Base-by-base conservation (phyloP, 2,329 filamentous ascomycete species). In the Dactylonectria macrodidyma region DNA sequence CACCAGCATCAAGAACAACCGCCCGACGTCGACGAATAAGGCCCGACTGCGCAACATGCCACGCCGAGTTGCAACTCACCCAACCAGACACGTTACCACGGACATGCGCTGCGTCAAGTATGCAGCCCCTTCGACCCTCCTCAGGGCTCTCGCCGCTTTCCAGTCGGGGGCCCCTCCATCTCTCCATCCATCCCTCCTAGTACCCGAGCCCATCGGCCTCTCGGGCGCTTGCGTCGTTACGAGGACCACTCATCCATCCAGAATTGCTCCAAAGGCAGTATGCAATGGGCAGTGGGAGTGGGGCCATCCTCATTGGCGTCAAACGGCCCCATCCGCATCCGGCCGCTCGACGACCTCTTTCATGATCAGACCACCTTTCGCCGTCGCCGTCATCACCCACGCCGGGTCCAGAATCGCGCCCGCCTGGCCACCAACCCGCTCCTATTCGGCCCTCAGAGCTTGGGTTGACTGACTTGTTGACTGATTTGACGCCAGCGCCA, bases 21-120 rank as follows among this genome's bases (percentile, higher is more conserved):
- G 33, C 24, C 57, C 44, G 34, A 47, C 38, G n/a, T 56, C 57
- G 22, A 46, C 52, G 22, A 51, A 65, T 60, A 57, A 60, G 62
- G 58, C 61, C 52, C 58, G 62, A 68, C 54, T 59, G 16, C 24
- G 59, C 30, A 66, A 65, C 66, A 68, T 60, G 57, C 66, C 66
- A 67, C 48, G 62, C 57, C 63, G 5, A 22, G 19, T 62, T 48
- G 30, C 36, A 26, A 38, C 48, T 62, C 55, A 46, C 55, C 67
- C 67, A 71, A 68, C 69, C 65, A 71, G 36, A 64, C 59, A 44
- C 67, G 67, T 70, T 72, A 67, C 65, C 70, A 62, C 59, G 60
- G 59, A 46, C 67, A 66, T 63, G 58, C 56, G 65, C 52, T 59
- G 58, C 55, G 22, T 59, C 65, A 22, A 54, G 50, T 44, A 50